Percentiles rank a stretch among this genome's conserved stretches.
phyloP scores from a whole-genome alignment of 129 eudicot species.

The Dittrichia graveolens region DNA sequence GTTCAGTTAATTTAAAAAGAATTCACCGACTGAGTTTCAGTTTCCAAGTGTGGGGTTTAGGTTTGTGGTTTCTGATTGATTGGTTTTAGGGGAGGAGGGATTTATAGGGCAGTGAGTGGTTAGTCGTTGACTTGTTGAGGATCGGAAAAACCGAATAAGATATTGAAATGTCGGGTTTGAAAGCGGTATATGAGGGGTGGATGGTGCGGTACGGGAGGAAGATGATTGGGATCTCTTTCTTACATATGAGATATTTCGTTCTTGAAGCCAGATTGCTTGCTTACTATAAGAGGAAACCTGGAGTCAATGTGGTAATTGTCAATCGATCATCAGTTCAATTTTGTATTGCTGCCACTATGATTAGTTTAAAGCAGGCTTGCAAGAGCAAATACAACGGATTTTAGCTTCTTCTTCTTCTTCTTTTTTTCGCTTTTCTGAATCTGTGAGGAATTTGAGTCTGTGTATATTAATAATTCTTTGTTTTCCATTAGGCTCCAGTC shows the following conservation, averaged over 20 bases:
- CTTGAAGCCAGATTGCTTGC: conserved; percentile 85
- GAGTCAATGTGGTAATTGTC: conserved; percentile 77
- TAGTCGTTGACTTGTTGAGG: conserved; percentile 27
- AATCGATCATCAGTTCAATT: conserved; percentile 2
- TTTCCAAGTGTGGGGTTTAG: conserved; percentile 22
- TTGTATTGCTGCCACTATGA: not conserved
- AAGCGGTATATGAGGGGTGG: conserved; percentile 98
- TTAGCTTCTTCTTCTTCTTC: not conserved
- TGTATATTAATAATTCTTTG: not conserved
- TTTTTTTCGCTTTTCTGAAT: not conserved
- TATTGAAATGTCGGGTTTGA: conserved; percentile 50
- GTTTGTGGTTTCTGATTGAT: conserved; percentile 30
- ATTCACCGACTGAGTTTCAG: not conserved
- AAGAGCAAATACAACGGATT: not conserved
- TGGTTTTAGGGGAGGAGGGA: conserved; percentile 23
- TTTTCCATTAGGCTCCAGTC: conserved; percentile 71
- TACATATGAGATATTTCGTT: conserved; percentile 96
- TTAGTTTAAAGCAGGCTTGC: not conserved
- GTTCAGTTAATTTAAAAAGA: not conserved
- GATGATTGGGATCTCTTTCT: conserved; percentile 90
- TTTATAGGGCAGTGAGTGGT: conserved; percentile 24
- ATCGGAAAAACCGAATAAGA: conserved; percentile 2
- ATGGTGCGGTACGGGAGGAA: conserved; percentile 97
- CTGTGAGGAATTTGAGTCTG: not conserved
- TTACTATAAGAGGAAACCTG: conserved; percentile 97